These are phyloP conservation scores for Chiua virens DNA, from an alignment of 768 basidiomycete species.

Conservation along the genomic window DNA sequence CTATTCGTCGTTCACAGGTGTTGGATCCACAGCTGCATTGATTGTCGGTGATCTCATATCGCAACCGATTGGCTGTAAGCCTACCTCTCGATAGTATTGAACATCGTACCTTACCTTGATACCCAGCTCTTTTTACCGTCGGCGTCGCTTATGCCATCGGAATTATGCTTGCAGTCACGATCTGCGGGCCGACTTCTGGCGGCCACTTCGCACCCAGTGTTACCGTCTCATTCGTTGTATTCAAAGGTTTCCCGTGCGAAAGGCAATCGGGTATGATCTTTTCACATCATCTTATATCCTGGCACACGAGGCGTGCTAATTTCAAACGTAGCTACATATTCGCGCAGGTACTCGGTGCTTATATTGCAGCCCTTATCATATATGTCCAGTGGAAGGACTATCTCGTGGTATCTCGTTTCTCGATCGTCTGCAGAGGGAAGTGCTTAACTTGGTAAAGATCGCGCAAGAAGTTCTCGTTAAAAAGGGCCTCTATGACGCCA, in stretches of 20 bases:
- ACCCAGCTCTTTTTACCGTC: constrained; percentile 52
- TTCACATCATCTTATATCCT: constrained; percentile 8
- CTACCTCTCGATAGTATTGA: background rate
- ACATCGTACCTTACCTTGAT: background rate
- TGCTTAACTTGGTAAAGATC: background rate
- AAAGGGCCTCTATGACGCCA: constrained; percentile 25
- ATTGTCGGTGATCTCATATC: constrained; percentile 47
- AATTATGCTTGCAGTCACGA: constrained; percentile 55
- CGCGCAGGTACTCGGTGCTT: constrained; percentile 66
- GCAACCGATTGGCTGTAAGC: constrained; percentile 51
- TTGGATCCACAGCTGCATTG: constrained; percentile 54
- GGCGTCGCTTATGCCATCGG: constrained; percentile 60
- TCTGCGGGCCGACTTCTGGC: constrained; percentile 55
- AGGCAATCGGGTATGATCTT: constrained; percentile 47
- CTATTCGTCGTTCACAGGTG: constrained; percentile 33
- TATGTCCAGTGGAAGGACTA: constrained; percentile 62
- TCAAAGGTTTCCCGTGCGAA: constrained; percentile 53
- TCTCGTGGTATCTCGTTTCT: constrained; percentile 46
- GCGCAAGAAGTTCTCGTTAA: constrained; percentile 32
- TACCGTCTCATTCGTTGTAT: constrained; percentile 50
- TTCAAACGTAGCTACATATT: constrained; percentile 53
- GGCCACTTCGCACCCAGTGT: constrained; percentile 69
- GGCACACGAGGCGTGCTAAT: constrained; percentile 11
- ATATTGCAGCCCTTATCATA: constrained; percentile 57
- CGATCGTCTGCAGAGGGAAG: constrained; percentile 35